Evolutionary conservation across 306 rosid species (phyloP).

Genomic region (Arachis hypogaea): DNA sequence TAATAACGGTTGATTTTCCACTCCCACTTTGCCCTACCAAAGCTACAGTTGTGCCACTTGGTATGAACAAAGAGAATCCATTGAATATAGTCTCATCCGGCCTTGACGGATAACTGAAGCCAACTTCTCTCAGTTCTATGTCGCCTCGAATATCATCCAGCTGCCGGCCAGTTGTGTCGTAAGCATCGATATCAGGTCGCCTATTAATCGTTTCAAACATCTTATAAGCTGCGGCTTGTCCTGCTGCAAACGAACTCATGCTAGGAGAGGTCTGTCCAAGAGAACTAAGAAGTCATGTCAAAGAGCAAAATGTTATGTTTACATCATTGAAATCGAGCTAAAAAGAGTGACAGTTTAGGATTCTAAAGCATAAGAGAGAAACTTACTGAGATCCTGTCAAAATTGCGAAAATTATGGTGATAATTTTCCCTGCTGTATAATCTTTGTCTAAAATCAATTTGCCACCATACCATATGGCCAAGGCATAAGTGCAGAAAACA

Average conservation of each 20-base stretch:
- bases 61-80: slow-evolving; percentile 44
- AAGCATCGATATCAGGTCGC: slow-evolving; percentile 60
- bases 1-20: slow-evolving; percentile 54
- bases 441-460: slow-evolving; percentile 64
- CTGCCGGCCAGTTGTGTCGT: slow-evolving; percentile 47
- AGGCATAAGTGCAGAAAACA: slow-evolving; percentile 49
- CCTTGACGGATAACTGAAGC: slow-evolving; percentile 34
- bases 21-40: slow-evolving; percentile 64
- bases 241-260: slow-evolving; percentile 65
- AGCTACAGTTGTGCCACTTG: slow-evolving; percentile 51
- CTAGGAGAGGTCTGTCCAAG: slow-evolving; percentile 70
- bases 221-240: slow-evolving; percentile 71
- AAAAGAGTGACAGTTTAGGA: no score
- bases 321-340: not conserved
- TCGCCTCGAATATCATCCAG: slow-evolving; percentile 41
- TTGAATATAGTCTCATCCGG: slow-evolving; percentile 29
- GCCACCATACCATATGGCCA: slow-evolving; percentile 69
- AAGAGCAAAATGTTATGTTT: not conserved
- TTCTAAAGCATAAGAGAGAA: not conserved
- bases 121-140: slow-evolving; percentile 34
- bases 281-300: slow-evolving; percentile 38
- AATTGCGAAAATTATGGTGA: slow-evolving; percentile 55
- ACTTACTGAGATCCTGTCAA: slow-evolving; percentile 65
- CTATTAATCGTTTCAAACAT: slow-evolving; percentile 67
- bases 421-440: slow-evolving; percentile 61